Conservation (phyloP, 768 basidiomycete species). For the Neoboletus brunneissimus region DNA sequence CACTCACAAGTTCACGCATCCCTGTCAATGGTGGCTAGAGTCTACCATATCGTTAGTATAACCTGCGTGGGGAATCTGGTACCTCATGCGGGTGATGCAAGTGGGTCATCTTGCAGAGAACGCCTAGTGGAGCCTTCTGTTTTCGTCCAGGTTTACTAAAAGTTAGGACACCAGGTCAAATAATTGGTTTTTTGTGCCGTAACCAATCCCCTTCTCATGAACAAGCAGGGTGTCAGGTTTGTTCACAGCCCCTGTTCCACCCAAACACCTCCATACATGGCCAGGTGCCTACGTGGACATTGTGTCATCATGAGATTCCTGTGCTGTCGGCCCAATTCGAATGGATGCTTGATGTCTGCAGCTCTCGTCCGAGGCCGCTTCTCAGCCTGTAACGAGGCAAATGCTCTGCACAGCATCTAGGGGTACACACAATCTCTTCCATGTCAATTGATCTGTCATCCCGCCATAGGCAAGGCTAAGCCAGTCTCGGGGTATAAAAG, state of each 20-base stretch:
- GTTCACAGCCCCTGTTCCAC: not conserved
- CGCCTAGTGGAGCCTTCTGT: not conserved
- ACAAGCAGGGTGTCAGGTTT: not conserved
- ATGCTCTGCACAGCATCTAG: not conserved
- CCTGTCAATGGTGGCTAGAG: not conserved
- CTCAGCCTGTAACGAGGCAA: not conserved
- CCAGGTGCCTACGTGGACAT: constrained; percentile 3
- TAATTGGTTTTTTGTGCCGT: not conserved
- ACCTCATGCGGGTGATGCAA: not conserved
- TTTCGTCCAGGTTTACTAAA: not conserved
- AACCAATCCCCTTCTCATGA: not conserved
- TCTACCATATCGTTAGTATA: not conserved
- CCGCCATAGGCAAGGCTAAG: constrained; percentile 14
- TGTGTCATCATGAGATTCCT: not conserved
- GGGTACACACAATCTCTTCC: constrained; percentile 7
- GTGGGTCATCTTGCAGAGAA: not conserved
- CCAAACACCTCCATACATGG: constrained; percentile 3
- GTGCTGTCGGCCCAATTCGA: not conserved
- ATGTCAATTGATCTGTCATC: constrained; percentile 7
- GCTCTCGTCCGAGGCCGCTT: constrained; percentile 4
- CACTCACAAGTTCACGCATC: not conserved
- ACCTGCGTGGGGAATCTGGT: not conserved
- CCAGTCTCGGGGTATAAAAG: constrained; percentile 21
- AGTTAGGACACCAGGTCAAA: not conserved
- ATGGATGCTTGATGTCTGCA: constrained; percentile 2